phyloP scores from a whole-genome alignment of 1,284 basidiomycete genomes.

The Ceratobasidium theobromae region DNA sequence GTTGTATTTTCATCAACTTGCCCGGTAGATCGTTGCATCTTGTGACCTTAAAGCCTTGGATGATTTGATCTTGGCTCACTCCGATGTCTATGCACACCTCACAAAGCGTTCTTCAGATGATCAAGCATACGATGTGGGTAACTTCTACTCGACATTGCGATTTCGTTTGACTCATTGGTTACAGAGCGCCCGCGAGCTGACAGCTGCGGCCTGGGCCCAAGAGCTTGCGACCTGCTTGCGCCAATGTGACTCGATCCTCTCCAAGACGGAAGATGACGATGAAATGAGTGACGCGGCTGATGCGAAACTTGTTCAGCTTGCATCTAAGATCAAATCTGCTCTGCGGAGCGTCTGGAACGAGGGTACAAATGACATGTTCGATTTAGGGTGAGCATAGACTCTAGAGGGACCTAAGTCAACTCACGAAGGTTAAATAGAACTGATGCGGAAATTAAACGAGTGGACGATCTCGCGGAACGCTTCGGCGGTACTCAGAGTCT shows the following conservation, averaged over 20 bases:
- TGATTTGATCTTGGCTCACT: conserved; percentile 60
- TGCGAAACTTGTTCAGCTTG: conserved; percentile 51
- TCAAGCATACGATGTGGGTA: conserved; percentile 70
- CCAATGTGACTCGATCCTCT: conserved; percentile 53
- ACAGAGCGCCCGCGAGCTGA: conserved; percentile 75
- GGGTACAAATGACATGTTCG: conserved; percentile 66
- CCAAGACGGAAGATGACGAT: conserved; percentile 43
- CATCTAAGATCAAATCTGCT: conserved; percentile 57
- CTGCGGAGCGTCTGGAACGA: conserved; percentile 70
- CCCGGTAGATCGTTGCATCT: conserved; percentile 3
- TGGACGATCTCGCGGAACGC: conserved; percentile 71
- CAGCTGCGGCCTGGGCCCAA: conserved; percentile 69
- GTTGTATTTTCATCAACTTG: background rate
- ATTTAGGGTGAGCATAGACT: conserved; percentile 58
- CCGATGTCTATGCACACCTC: conserved; percentile 63
- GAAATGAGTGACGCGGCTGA: conserved; percentile 39
- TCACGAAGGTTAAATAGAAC: conserved; percentile 47
- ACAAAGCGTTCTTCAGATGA: conserved; percentile 70
- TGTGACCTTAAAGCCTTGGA: conserved; percentile 56
- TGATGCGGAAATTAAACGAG: conserved; percentile 62
- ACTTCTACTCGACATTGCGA: background rate
- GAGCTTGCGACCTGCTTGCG: conserved; percentile 67
- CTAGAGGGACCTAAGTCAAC: background rate
- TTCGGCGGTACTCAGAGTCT: conserved; percentile 74
- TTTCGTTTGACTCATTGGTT: conserved; percentile 12